Evolutionary conservation across 1,284 basidiomycete species (phyloP), one percentile per base, ranked within the genome.

Genomic region (Ganoderma boninense): DNA sequence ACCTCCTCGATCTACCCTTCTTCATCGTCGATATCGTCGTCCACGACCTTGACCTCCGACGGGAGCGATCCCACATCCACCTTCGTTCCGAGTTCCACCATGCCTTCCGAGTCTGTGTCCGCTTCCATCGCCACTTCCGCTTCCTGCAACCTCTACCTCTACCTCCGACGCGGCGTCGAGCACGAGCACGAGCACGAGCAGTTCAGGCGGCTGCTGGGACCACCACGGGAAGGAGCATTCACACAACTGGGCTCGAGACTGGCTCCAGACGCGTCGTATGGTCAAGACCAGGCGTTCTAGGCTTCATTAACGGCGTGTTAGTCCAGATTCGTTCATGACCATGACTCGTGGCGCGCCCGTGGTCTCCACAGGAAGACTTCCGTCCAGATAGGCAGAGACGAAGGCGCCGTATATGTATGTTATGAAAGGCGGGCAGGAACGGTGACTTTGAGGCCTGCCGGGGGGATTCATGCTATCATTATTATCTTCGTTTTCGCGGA

Each of bases 211-310:
- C 42, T 62, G 60, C 23, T 26, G 60, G 38, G n/a, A 42, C 23
- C 10, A 42, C 23, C 7, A 62, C 10, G 20, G 23, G 20, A 62
- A 62, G 40, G 20, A 26, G 14, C 38, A 40, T 40, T 40, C 11
- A 2, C 38, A 10, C 38, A 62, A 43, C 8, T 29, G 23, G 60
- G 40, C 60, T 29, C 60, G 60, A 1, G 60, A 43, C 42, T 42
- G 18, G 18, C 40, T 23, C 42, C 1, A 26, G 6, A 38, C 60
- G 0, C 60, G 59, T 40, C 59, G 60, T 10, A 18, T 62, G 38
- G 11, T 43, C 20, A 62, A 62, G 60, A 23, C 7, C 40, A 42
- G 60, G 60, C 60, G 60, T 8, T 62, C 60, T 29, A 14, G 60
- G 11, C 60, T 26, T 7, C n/a, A 42, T 23, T 62, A 23, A 62